Percentiles rank a stretch among this genome's conserved stretches.
Evolutionary conservation across 805 yeast species (phyloP).

Genomic region (Naumovozyma castellii): DNA sequence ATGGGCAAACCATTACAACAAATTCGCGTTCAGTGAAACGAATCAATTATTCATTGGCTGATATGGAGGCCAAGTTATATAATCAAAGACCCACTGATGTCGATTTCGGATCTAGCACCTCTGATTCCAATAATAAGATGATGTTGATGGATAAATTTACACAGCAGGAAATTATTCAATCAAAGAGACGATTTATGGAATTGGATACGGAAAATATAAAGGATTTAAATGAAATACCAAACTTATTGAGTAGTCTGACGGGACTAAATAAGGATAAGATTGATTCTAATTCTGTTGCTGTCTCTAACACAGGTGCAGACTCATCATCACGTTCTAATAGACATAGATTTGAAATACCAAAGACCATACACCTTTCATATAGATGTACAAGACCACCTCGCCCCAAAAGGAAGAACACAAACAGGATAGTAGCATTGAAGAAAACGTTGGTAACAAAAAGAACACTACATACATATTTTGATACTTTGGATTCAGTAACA

Average conservation of each 20-base stretch:
- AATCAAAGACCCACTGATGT: conserved; percentile 8
- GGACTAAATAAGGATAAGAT: conserved; percentile 26
- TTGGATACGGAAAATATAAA: conserved; percentile 25
- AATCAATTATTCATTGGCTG: conserved; percentile 29
- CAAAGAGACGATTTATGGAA: conserved; percentile 27
- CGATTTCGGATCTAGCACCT: conserved; percentile 2
- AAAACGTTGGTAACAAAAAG: conserved; percentile 25
- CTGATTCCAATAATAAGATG: conserved; percentile 8
- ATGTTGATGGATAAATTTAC: conserved; percentile 18
- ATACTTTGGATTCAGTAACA: conserved; percentile 24
- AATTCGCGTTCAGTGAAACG: conserved; percentile 25
- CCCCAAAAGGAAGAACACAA: conserved; percentile 25
- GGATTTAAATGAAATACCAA: conserved; percentile 24
- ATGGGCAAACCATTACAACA: conserved; percentile 7
- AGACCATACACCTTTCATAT: conserved; percentile 21
- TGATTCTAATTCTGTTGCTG: conserved; percentile 14
- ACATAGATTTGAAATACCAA: conserved; percentile 26
- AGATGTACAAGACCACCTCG: conserved; percentile 28
- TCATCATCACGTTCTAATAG: conserved; percentile 12
- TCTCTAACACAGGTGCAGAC: conserved; percentile 5
- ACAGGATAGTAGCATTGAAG: conserved; percentile 24
- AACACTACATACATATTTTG: conserved; percentile 25
- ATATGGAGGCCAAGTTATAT: conserved; percentile 26
- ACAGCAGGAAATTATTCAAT: conserved; percentile 24
- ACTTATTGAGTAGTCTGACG: conserved; percentile 23